Conservation (phyloP, 768 basidiomycete genomes). For the Paxillus ammoniavirescens region DNA sequence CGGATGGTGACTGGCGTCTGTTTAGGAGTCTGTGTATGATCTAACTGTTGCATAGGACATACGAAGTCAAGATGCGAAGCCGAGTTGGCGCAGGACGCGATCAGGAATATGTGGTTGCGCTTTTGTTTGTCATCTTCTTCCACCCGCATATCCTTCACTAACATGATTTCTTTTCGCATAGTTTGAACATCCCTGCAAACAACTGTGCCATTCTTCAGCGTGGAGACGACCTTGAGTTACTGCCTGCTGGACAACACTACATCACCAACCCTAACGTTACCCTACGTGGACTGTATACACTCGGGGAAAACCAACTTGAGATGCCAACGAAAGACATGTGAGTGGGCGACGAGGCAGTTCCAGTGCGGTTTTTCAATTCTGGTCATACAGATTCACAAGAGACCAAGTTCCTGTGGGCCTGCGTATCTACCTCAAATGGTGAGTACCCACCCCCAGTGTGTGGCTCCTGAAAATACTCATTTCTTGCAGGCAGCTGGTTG, state of each 20-base stretch:
- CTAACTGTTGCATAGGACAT: slow-evolving; percentile 38
- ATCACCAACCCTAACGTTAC: slow-evolving; percentile 85
- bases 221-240: slow-evolving; percentile 74
- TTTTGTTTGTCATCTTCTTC: slow-evolving; percentile 51
- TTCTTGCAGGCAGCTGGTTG: slow-evolving; percentile 42
- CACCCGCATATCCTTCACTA: background rate
- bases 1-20: slow-evolving; percentile 43
- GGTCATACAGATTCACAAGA: slow-evolving; percentile 61
- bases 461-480: background rate
- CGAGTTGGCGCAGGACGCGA: slow-evolving; percentile 40
- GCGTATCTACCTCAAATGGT: slow-evolving; percentile 83
- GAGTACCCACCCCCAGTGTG: slow-evolving; percentile 20
- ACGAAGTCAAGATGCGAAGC: slow-evolving; percentile 79
- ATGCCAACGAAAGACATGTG: slow-evolving; percentile 89
- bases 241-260: slow-evolving; percentile 80
- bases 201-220: slow-evolving; percentile 85
- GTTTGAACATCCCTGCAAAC: slow-evolving; percentile 80
- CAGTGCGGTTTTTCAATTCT: background rate
- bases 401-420: slow-evolving; percentile 85
- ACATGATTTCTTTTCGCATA: slow-evolving; percentile 24
- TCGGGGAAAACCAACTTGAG: slow-evolving; percentile 82
- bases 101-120: slow-evolving; percentile 74
- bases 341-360: slow-evolving; percentile 20
- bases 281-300: slow-evolving; percentile 73
- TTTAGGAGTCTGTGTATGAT: background rate